Conservation (phyloP, 306 rosid species). For the Carpinus fangiana region DNA sequence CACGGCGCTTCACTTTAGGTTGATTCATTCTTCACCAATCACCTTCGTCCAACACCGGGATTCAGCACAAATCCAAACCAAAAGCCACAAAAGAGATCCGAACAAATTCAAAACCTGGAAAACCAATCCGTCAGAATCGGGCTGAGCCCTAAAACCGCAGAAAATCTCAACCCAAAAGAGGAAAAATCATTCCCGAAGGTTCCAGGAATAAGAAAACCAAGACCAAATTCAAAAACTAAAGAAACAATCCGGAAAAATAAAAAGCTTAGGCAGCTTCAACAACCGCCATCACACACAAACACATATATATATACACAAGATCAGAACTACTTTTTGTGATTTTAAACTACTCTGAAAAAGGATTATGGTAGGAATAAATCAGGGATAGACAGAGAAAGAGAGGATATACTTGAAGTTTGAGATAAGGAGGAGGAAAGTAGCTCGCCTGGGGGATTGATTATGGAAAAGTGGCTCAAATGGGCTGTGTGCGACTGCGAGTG, state of each 20-base stretch:
- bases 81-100: background rate
- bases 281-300: background rate
- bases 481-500: background rate
- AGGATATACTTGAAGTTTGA: background rate
- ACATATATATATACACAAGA: background rate
- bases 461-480: background rate
- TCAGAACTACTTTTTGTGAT: background rate
- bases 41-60: background rate
- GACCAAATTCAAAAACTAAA: background rate
- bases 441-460: background rate
- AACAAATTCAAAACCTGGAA: background rate
- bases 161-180: background rate
- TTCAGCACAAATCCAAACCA: background rate
- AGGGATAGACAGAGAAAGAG: background rate
- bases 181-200: too few relatives aligned
- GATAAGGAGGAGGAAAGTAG: background rate
- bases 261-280: background rate
- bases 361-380: background rate
- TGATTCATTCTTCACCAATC: constrained; percentile 57
- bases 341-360: background rate
- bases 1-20: constrained; percentile 77
- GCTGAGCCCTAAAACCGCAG: background rate
- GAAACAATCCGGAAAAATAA: background rate
- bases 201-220: background rate
- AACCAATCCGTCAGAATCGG: background rate